A percentile compares a stretch with the other conserved stretches of the same genome.
These are phyloP conservation scores for Saksenaea vasiformis DNA, from an alignment of 371 early-diverging fungal species.

Conservation along the genomic window DNA sequence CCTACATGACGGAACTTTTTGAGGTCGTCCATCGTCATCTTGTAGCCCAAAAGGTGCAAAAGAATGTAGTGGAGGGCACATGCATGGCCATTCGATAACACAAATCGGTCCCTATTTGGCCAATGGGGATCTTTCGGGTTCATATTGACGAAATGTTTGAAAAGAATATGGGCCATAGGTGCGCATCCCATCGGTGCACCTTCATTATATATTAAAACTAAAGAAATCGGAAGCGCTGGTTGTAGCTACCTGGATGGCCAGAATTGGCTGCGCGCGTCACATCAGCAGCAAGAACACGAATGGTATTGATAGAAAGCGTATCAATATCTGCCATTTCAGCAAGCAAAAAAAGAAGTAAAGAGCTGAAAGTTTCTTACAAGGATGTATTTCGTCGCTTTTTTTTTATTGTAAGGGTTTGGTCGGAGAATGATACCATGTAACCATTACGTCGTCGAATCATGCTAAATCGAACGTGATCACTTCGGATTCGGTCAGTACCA, in stretches of 20 bases:
- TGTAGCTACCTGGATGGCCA: constrained; percentile 90
- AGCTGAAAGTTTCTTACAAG: too few relatives aligned
- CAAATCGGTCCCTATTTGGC: constrained; percentile 96
- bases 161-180: constrained; percentile 92
- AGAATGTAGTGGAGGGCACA: constrained; percentile 95
- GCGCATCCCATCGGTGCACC: constrained; percentile 98
- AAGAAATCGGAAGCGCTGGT: not conserved
- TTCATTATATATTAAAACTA: constrained; percentile 9
- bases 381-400: not conserved
- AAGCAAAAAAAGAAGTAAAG: not conserved
- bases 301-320: constrained; percentile 80
- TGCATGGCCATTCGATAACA: constrained; percentile 99
- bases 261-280: constrained; percentile 90
- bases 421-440: not conserved
- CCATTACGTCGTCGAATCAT: not conserved
- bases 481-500: constrained; percentile 53
- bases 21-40: constrained; percentile 91
- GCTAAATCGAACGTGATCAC: constrained; percentile 16
- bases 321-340: constrained; percentile 45
- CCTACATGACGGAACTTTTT: constrained; percentile 92
- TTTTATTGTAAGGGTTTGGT: not conserved
- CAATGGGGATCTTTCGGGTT: constrained; percentile 90
- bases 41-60: constrained; percentile 90
- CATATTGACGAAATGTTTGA: constrained; percentile 73
- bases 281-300: constrained; percentile 93